Evolutionary conservation across 2,329 filamentous ascomycete species (phyloP), one percentile per base, ranked within the genome.

Genomic region (Xylaria digitata): DNA sequence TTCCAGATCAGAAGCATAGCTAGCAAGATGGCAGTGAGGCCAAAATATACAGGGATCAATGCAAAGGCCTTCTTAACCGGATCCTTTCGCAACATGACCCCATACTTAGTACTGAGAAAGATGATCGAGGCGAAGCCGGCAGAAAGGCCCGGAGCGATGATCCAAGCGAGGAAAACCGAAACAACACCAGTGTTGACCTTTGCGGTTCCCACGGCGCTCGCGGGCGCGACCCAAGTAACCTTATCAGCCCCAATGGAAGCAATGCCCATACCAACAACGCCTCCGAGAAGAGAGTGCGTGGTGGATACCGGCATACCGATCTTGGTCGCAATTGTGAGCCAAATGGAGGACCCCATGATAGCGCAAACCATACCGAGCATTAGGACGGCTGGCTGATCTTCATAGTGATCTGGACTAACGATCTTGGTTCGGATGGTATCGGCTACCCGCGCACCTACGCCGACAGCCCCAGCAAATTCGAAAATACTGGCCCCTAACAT

Each of bases 1-100:
- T 85, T 85, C 83, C 82, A 85, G 69, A 90, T 82, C 63, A 92
- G 86, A 66, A 91, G 85, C 75, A 92, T 86, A 72, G 82, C 81
- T 15, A 89, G 79, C 11, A 89, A 82, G 19, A 81, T 81, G 15
- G 83, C 82, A 0, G 87, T 87, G 49, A 88, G 72, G 73, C 80
- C 85, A 72, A 88, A 88, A 78, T 87, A 89, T 63, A 88, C 67
- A 17, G 87, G 87, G 0, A 88, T 82, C 6, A 82, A 76, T 56
- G 83, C 72, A 59, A 89, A 82, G 32, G 85, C 86, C 74, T 80
- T 84, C 73, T 80, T 81, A 58, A 85, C 82, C 0, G 87, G 85
- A 72, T 86, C 84, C 19, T 77, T 80, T 53, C 85, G 83, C 42
- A 85, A 77, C 75, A 89, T 82, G 40, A 89, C 85, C 59, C 78